Evolutionary conservation across 2,329 filamentous ascomycete species (phyloP).

Genomic region (Pestalotiopsis sp.): DNA sequence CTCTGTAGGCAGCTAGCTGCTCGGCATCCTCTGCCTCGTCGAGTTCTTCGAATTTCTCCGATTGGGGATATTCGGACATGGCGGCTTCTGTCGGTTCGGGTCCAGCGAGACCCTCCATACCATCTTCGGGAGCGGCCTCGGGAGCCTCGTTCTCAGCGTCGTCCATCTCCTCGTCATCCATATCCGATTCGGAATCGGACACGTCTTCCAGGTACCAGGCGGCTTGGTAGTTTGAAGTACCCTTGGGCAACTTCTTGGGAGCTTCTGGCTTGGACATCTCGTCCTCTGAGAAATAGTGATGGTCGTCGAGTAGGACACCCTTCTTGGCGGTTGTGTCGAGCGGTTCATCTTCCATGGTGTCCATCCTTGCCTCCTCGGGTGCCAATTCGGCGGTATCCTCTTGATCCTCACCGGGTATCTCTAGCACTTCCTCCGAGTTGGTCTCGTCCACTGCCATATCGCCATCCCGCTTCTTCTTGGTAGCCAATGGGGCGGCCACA

Average conservation of each 20-base stretch:
- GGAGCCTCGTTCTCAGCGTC: conserved; percentile 41
- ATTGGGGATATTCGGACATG: conserved; percentile 89
- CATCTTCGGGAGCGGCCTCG: conserved; percentile 75
- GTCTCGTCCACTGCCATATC: conserved; percentile 70
- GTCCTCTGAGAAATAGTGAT: conserved; percentile 97
- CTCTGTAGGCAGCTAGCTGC: conserved; percentile 81
- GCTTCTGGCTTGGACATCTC: conserved; percentile 63
- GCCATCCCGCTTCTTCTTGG: conserved; percentile 64
- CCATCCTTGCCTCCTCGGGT: conserved; percentile 82
- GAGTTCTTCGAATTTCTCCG: conserved; percentile 85
- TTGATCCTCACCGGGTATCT: conserved; percentile 74
- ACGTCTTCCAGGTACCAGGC: conserved; percentile 85
- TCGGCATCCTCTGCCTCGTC: conserved; percentile 80
- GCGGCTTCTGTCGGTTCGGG: conserved; percentile 75
- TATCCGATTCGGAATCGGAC: conserved; percentile 81
- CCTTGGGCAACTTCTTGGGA: conserved; percentile 81
- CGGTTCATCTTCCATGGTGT: conserved; percentile 46
- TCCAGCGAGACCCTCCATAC: conserved; percentile 69
- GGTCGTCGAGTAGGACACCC: conserved; percentile 91
- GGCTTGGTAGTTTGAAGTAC: conserved; percentile 91
- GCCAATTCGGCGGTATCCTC: conserved; percentile 85
- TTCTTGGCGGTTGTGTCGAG: conserved; percentile 63
- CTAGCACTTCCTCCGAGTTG: conserved; percentile 61
- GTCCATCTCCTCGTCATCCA: conserved; percentile 62
- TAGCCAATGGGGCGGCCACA: conserved; percentile 70